A percentile compares a stretch with the other conserved stretches of the same genome.
These are phyloP conservation scores for Mycena metata DNA, from an alignment of 768 basidiomycete species.

Conservation along the genomic window DNA sequence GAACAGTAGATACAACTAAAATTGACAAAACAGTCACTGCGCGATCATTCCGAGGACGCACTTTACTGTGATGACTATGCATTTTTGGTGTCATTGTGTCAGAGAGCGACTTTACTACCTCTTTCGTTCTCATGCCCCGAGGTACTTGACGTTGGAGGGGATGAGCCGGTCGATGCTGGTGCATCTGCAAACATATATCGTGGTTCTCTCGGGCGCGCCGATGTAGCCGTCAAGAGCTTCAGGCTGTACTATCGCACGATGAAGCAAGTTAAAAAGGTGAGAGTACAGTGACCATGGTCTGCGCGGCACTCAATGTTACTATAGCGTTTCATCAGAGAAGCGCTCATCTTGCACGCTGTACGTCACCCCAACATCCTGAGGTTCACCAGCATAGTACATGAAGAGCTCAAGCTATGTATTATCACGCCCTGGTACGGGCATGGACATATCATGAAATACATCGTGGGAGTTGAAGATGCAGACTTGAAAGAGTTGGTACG, in stretches of 20 bases:
- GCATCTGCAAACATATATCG: slow-evolving; percentile 37
- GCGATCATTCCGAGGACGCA: slow-evolving; percentile 6
- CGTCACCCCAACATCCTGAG: slow-evolving; percentile 41
- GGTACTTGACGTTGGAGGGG: neutral
- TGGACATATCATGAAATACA: slow-evolving; percentile 43
- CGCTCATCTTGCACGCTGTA: slow-evolving; percentile 36
- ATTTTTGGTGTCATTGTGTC: slow-evolving; percentile 15
- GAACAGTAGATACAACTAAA: neutral
- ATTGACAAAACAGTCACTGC: neutral
- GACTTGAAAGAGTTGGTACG: slow-evolving; percentile 16
- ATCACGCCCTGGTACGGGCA: slow-evolving; percentile 47
- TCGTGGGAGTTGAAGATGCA: neutral
- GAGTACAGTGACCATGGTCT: neutral
- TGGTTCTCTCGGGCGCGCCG: slow-evolving; percentile 21
- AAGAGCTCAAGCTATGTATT: slow-evolving; percentile 38
- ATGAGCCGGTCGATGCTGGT: slow-evolving; percentile 21
- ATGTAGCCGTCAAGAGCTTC: slow-evolving; percentile 41
- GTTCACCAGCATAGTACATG: slow-evolving; percentile 40
- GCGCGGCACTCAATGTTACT: neutral
- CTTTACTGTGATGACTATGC: slow-evolving; percentile 7
- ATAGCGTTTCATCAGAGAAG: slow-evolving; percentile 40
- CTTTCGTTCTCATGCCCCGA: neutral
- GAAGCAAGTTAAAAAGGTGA: neutral
- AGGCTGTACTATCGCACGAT: slow-evolving; percentile 23
- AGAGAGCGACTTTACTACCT: slow-evolving; percentile 1